Conservation (phyloP, 2,329 filamentous ascomycete genomes). For the Penicillium oxalicum region DNA sequence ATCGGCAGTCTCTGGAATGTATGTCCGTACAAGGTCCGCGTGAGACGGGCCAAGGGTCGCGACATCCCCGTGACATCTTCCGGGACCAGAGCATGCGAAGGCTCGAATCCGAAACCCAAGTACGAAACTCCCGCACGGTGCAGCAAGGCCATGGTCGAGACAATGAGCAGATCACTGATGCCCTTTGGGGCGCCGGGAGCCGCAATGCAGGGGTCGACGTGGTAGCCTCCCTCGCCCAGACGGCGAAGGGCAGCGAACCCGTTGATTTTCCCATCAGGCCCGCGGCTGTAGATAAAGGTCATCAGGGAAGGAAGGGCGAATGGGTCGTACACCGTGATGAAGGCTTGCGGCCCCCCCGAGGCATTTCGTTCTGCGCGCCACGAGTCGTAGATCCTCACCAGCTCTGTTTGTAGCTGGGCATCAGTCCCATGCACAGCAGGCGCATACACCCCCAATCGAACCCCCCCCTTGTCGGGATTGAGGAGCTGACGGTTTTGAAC, state of each 20-base stretch:
- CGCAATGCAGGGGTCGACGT: constrained; percentile 39
- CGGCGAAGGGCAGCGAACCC: constrained; percentile 38
- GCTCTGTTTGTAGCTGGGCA: constrained; percentile 24
- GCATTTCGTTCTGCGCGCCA: constrained; percentile 36
- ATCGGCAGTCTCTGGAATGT: constrained; percentile 32
- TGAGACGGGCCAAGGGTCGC: constrained; percentile 21
- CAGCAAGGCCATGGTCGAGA: constrained; percentile 35
- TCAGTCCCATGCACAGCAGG: constrained; percentile 28
- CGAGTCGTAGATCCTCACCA: constrained; percentile 33
- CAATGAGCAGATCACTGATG: constrained; percentile 36
- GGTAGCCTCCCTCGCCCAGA: constrained; percentile 36
- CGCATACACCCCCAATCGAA: constrained; percentile 32
- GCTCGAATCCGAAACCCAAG: constrained; percentile 38
- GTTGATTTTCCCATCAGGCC: constrained; percentile 24
- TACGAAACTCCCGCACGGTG: constrained; percentile 29
- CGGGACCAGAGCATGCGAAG: constrained; percentile 21
- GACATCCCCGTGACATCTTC: constrained; percentile 31
- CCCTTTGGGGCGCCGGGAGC: constrained; percentile 31
- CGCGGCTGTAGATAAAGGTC: constrained; percentile 38
- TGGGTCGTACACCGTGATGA: constrained; percentile 39
- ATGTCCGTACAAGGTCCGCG: constrained; percentile 26
- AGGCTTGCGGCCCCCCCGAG: constrained; percentile 29
- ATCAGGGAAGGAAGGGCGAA: constrained; percentile 36
- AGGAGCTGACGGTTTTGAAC: constrained; percentile 35
- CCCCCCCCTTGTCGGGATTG: constrained; percentile 28